Conservation (phyloP, 768 basidiomycete genomes). For the Symmetrospora coprosmae region DNA sequence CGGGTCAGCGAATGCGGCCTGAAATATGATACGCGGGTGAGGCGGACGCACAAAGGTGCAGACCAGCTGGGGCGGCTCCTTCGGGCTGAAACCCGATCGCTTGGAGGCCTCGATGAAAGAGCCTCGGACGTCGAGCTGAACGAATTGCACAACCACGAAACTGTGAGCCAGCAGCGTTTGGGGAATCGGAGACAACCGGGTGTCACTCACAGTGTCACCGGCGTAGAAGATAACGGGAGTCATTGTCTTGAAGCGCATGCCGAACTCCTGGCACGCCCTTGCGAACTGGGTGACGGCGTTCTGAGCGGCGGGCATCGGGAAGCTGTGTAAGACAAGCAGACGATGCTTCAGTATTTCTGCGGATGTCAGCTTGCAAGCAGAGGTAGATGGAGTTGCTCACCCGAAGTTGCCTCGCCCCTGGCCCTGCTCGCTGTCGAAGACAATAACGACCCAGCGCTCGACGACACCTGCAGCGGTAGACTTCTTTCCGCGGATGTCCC, state of each 20-base stretch:
- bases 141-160: not conserved
- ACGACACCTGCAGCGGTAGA: not conserved
- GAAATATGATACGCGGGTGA: too few species aligned
- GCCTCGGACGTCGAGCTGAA: conserved; percentile 13
- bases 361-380: not conserved
- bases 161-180: not conserved
- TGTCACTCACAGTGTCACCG: conserved; percentile 6
- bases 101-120: conserved; percentile 6
- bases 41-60: conserved; percentile 1
- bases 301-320: conserved; percentile 8
- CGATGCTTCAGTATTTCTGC: not conserved
- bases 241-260: not conserved
- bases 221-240: not conserved
- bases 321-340: not conserved
- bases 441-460: conserved; percentile 19
- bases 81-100: not conserved
- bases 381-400: not conserved
- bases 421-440: conserved; percentile 15
- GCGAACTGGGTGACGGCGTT: conserved; percentile 9
- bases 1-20: too few species aligned
- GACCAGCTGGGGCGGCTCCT: conserved; percentile 2
- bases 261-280: conserved; percentile 3
- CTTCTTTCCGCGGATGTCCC: conserved; percentile 16
- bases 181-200: not conserved
- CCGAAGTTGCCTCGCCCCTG: not conserved